Base-by-base conservation (phyloP, 805 yeast genomes). In the Suhomyces prunicola region DNA sequence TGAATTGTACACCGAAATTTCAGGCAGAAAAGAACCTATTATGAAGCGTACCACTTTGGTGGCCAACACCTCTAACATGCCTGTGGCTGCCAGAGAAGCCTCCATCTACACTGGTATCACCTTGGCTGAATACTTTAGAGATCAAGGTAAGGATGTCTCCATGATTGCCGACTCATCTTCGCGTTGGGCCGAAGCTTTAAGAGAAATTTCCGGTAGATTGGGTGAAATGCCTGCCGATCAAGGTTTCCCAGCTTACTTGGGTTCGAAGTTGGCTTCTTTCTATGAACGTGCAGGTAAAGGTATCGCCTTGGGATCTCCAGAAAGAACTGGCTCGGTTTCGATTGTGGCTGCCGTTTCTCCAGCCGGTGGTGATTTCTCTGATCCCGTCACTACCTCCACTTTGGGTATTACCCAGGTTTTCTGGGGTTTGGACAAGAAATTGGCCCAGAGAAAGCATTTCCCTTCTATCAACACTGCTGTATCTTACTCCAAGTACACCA, bases 211-310 rank as follows among this genome's bases (percentile, higher is more conserved):
- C 50, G 99, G 99, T 84, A 96, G 99, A 84, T 82, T 94, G 73
- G 99, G 99, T 78, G 99, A 94, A 82, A 94, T 94, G 99, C 99
- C 99, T 71, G 99, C 99, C 57, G 99, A 94, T 78, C 99, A 96
- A 81, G 99, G 99, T 81, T 94, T 92, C 94, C 99, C 99, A 57
- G 99, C 99, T 50, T 94, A 94, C 73, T 82, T 94, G 72, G 99
- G 99, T 79, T 97, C 99, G 50, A 94, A 94, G 72, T 83, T 94
- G 66, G 98, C 99, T 53, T 93, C 98, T 52, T 94, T 94, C 84
- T 94, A 94, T 76, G 99, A 94, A 80, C 90, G 99, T 80, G 99
- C 99, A 46, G 99, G 99, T 78, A 90, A 88, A 72, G 96, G 97
- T 45, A 80, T 86, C 65, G 93, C 97, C 2, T 81, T 94, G 55